phyloP scores from a whole-genome alignment of 768 basidiomycete genomes.

The Suillus bovinus region DNA sequence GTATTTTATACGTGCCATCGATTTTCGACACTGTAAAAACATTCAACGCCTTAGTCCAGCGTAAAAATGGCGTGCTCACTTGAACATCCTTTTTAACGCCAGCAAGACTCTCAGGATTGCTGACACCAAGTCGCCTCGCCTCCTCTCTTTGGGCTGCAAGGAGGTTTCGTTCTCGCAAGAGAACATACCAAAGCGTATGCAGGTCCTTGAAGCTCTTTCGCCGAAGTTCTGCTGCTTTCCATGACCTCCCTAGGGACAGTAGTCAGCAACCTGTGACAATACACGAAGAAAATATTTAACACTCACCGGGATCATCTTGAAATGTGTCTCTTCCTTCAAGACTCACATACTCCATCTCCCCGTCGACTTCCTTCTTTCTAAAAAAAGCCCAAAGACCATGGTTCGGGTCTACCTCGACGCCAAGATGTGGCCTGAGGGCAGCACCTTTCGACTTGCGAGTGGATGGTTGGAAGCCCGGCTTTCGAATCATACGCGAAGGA shows the following conservation, averaged over 20 bases:
- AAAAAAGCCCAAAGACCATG: constrained; percentile 84
- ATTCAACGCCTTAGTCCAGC: constrained; percentile 10
- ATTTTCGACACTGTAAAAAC: constrained; percentile 75
- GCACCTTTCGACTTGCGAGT: constrained; percentile 21
- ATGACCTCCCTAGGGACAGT: constrained; percentile 70
- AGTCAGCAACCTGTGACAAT: constrained; percentile 8
- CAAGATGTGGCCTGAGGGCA: constrained; percentile 43
- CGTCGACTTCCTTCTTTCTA: constrained; percentile 53
- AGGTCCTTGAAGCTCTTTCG: constrained; percentile 91
- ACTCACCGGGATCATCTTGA: constrained; percentile 38
- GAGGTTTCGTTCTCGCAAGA: constrained; percentile 86
- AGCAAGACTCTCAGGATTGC: constrained; percentile 27
- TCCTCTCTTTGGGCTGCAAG: constrained; percentile 88
- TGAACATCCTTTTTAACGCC: constrained; percentile 40
- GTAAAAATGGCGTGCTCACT: constrained; percentile 34
- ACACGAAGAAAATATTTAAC: not conserved
- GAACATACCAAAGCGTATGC: constrained; percentile 93
- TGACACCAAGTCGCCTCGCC: constrained; percentile 58
- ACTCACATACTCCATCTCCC: constrained; percentile 55
- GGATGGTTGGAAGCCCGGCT: not conserved
- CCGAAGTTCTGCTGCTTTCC: constrained; percentile 84
- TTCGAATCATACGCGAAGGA: constrained; percentile 7
- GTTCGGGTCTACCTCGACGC: constrained; percentile 48
- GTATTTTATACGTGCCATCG: constrained; percentile 95
- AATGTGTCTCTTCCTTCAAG: constrained; percentile 34